Evolutionary conservation across 192 early-diverging fungal species (phyloP), one percentile per base, ranked within the genome.

Genomic region (Glomus cerebriforme): DNA sequence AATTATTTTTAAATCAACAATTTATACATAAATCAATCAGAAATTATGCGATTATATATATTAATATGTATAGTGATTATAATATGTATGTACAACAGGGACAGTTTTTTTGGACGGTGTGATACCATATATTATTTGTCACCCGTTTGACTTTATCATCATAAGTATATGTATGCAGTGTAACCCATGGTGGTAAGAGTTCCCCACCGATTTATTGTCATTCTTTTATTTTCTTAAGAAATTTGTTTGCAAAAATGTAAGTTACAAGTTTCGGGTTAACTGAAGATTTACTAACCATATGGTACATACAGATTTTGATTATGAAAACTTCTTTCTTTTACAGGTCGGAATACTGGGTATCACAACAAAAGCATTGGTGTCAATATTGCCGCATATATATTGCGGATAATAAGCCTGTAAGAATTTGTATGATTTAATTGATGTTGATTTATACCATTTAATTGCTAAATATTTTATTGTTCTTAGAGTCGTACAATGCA

Each of bases 371-470:
- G 81, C 91, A 92, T 85, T 96, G 88, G 88, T 96, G 95, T 83
- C 87, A 89, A 58, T 96, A 93, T 85, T 96, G 95, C 85, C 85
- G 89, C 81, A 92, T 93, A 47, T 95, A 88, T 80, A 88, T 96
- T 63, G 86, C 88, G 19, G 93, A 96, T 82, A 96, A 96, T 86
- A 93, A 92, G 73, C 82, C 89, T 72, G 94, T 94, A 92, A 83
- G 87, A 62, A 54, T 58, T 58, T 58, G 32, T 78, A 19, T 76
- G 27, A 34, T 47, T 59, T 58, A 24, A 10, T 32, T 49, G 43
- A 31, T 15, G 49, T n/a, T n/a, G 43, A 27, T 62, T 58, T 39
- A 19, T 60, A 59, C 22, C 4, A 32, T 69, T 70, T 67, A 78
- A 59, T 35, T 67, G 12, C 68, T 6, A 22, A 22, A 47, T 39